These are phyloP conservation scores for Dacryopinax spathularia DNA, from an alignment of 768 basidiomycete genomes.

Conservation along the genomic window DNA sequence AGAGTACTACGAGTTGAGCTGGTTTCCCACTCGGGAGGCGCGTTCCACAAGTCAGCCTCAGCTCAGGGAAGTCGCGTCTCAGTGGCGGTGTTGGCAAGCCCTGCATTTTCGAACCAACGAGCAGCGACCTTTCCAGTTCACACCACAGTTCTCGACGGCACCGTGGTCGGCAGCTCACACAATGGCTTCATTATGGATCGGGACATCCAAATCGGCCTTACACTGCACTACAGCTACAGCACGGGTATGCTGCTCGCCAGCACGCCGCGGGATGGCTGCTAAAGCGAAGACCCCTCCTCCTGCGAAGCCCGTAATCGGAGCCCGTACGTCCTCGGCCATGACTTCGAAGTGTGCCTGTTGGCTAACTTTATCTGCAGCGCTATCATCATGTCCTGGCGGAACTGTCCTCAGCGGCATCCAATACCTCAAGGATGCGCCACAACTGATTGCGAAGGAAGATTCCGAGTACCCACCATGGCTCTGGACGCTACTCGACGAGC, in stretches of 20 bases:
- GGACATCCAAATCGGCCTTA: background rate
- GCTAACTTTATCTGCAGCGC: background rate
- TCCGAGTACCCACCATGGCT: conserved; percentile 82
- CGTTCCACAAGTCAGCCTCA: background rate
- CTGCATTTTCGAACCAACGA: background rate
- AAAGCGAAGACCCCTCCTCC: background rate
- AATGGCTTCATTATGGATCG: background rate
- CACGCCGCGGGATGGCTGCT: background rate
- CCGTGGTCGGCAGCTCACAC: background rate
- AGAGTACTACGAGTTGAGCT: too few relatives aligned
- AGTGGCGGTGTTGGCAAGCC: background rate
- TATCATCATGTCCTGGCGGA: conserved; percentile 54
- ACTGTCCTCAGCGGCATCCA: conserved; percentile 68
- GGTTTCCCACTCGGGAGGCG: background rate
- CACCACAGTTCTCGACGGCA: too few relatives aligned
- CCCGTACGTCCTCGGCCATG: too few relatives aligned
- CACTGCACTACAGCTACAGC: background rate
- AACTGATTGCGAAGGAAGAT: conserved; percentile 63
- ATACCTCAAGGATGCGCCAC: conserved; percentile 67
- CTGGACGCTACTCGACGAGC: conserved; percentile 50
- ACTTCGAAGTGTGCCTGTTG: too few relatives aligned
- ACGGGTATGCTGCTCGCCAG: background rate
- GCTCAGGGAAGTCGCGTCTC: background rate
- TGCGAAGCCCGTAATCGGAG: background rate
- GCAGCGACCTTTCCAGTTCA: too few relatives aligned